Evolutionary conservation across 208 protist genomes (phyloP).

Genomic region (Endotrypanum monterogeii): DNA sequence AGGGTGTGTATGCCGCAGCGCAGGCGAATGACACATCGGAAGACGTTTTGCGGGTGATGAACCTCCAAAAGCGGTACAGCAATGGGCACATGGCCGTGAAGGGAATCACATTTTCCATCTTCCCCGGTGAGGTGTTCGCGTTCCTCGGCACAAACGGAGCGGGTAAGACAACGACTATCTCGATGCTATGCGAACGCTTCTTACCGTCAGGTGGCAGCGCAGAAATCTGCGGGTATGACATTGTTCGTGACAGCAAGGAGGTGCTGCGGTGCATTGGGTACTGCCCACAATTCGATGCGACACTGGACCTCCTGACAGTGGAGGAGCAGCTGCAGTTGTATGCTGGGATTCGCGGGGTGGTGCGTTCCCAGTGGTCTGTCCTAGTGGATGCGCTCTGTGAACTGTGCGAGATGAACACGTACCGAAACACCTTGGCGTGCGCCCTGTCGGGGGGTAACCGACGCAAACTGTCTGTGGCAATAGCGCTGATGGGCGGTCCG

Average conservation of each 20-base stretch:
- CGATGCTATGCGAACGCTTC: conserved; percentile 82
- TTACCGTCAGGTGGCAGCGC: conserved; percentile 66
- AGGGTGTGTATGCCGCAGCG: conserved; percentile 24
- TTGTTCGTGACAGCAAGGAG: conserved; percentile 42
- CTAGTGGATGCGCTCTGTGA: conserved; percentile 35
- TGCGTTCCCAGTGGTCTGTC: conserved; percentile 31
- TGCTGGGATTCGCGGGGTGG: conserved; percentile 36
- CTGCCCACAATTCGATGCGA: conserved; percentile 96
- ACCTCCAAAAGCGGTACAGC: conserved; percentile 34
- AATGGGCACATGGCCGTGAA: conserved; percentile 54
- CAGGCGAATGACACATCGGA: conserved; percentile 12
- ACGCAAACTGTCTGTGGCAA: conserved; percentile 67
- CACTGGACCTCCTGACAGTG: conserved; percentile 91
- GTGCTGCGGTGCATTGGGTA: conserved; percentile 87
- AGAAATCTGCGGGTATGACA: conserved; percentile 58
- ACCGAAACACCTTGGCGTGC: conserved; percentile 32
- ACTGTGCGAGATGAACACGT: conserved; percentile 39
- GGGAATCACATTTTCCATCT: conserved; percentile 66
- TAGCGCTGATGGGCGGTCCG: conserved; percentile 73
- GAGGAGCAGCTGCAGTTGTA: conserved; percentile 88
- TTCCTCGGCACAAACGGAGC: conserved; percentile 91
- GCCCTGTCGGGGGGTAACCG: conserved; percentile 70
- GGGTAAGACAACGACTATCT: conserved; percentile 89
- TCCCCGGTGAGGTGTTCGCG: conserved; percentile 80
- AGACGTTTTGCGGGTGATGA: conserved; percentile 38